Evolutionary conservation across 1,284 basidiomycete species (phyloP).

Genomic region (Pulchroboletus neoregius): DNA sequence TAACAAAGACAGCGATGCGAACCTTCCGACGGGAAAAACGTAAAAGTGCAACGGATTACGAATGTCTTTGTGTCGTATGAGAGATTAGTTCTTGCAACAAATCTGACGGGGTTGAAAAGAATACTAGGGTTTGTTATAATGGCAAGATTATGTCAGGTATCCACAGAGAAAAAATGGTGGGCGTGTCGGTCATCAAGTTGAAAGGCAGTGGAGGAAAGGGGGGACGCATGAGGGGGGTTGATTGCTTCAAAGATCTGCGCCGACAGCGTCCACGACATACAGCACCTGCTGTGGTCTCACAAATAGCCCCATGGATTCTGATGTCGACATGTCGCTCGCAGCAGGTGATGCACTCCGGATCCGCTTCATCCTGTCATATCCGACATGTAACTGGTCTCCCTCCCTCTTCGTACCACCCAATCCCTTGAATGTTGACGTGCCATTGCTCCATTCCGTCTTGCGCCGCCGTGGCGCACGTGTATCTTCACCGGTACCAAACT

Average conservation of each 20-base stretch:
- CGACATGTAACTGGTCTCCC: slow-evolving; percentile 56
- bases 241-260: slow-evolving; percentile 36
- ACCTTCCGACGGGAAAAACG: slow-evolving; percentile 10
- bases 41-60: slow-evolving; percentile 16
- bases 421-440: slow-evolving; percentile 17
- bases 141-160: slow-evolving; percentile 8
- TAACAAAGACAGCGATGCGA: not conserved
- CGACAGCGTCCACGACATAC: slow-evolving; percentile 74
- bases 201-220: not conserved
- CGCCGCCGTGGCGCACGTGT: slow-evolving; percentile 47
- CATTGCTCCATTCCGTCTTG: slow-evolving; percentile 38
- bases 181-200: slow-evolving; percentile 16
- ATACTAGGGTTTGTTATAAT: slow-evolving; percentile 15
- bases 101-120: slow-evolving; percentile 4
- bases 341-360: slow-evolving; percentile 69
- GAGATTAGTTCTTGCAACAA: slow-evolving; percentile 24
- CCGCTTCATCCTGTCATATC: slow-evolving; percentile 55
- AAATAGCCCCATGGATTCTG: slow-evolving; percentile 70
- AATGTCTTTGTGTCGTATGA: slow-evolving; percentile 17
- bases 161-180: slow-evolving; percentile 5
- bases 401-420: slow-evolving; percentile 50
- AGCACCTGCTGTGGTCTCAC: slow-evolving; percentile 78
- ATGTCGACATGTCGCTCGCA: slow-evolving; percentile 55
- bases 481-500: slow-evolving; percentile 43
- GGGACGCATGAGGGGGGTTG: not conserved